Percentiles rank a stretch among this genome's conserved stretches.
These are phyloP conservation scores for Cladosporium sp. DNA, from an alignment of 2,329 filamentous ascomycete species.

Conservation along the genomic window DNA sequence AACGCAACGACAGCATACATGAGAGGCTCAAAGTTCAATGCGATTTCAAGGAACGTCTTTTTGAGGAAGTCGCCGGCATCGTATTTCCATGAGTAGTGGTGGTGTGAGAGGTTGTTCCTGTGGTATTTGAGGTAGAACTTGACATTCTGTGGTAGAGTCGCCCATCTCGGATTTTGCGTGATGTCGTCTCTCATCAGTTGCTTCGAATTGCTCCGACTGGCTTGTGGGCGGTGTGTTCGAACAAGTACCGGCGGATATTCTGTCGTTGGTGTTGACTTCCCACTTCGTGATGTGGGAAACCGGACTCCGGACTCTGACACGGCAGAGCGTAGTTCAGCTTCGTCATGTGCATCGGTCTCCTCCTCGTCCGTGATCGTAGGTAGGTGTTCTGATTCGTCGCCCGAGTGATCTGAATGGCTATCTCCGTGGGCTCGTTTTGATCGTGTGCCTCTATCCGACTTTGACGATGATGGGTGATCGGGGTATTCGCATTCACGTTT, in stretches of 20 bases:
- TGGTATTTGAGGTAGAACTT: slow-evolving; percentile 79
- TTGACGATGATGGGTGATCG: slow-evolving; percentile 60
- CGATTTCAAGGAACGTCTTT: slow-evolving; percentile 67
- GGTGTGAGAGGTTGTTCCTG: slow-evolving; percentile 71
- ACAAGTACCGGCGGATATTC: slow-evolving; percentile 47
- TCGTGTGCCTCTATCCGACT: slow-evolving; percentile 49
- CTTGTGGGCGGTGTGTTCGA: slow-evolving; percentile 22
- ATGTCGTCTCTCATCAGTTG: slow-evolving; percentile 28
- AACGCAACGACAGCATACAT: slow-evolving; percentile 87
- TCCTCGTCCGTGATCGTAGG: slow-evolving; percentile 48
- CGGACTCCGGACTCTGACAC: slow-evolving; percentile 23
- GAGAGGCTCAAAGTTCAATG: slow-evolving; percentile 74
- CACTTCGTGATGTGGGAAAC: slow-evolving; percentile 36
- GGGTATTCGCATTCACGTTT: slow-evolving; percentile 89
- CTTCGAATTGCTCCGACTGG: slow-evolving; percentile 25
- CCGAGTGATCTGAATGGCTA: slow-evolving; percentile 52
- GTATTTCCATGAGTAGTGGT: slow-evolving; percentile 77
- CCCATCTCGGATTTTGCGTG: slow-evolving; percentile 31
- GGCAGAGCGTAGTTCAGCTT: slow-evolving; percentile 28
- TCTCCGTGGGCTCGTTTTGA: slow-evolving; percentile 46
- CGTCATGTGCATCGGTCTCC: slow-evolving; percentile 44
- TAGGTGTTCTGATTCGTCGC: slow-evolving; percentile 50
- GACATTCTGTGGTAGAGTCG: slow-evolving; percentile 58
- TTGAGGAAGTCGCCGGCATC: slow-evolving; percentile 74
- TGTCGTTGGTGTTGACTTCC: slow-evolving; percentile 53